These are phyloP conservation scores for Paraphaeosphaeria sporulosa DNA, from an alignment of 2,329 filamentous ascomycete species.

Conservation along the genomic window DNA sequence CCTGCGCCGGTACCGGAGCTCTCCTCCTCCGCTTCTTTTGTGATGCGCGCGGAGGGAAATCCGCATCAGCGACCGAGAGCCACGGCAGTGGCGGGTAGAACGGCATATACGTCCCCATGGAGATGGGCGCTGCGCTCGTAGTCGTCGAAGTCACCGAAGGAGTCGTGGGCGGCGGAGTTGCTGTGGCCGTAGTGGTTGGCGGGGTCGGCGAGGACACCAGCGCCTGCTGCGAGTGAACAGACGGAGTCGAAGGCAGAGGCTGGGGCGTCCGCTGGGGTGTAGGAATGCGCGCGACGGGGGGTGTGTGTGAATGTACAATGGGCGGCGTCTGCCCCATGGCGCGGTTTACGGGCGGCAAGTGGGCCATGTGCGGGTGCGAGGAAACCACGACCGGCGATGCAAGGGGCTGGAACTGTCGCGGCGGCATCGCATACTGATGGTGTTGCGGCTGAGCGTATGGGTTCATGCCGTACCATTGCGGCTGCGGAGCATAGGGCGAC, in stretches of 20 bases:
- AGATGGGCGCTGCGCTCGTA: conserved; percentile 24
- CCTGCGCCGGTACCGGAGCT: conserved; percentile 47
- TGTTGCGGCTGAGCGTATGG: conserved; percentile 50
- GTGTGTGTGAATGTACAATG: conserved; percentile 46
- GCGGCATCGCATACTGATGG: conserved; percentile 50
- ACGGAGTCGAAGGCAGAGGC: conserved; percentile 44
- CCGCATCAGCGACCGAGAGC: conserved; percentile 63
- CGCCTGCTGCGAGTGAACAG: conserved; percentile 45
- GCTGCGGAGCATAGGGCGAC: conserved; percentile 50
- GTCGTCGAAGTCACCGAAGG: conserved; percentile 32
- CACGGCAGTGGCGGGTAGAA: conserved; percentile 65
- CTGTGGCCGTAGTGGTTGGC: conserved; percentile 38
- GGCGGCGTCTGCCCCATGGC: conserved; percentile 47
- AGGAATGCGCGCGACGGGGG: conserved; percentile 40
- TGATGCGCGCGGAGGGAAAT: conserved; percentile 62
- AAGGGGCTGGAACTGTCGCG: conserved; percentile 48
- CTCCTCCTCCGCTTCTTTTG: conserved; percentile 55
- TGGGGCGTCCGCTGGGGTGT: conserved; percentile 44
- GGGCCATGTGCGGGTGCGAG: conserved; percentile 55
- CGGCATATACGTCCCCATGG: conserved; percentile 47
- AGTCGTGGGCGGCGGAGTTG: conserved; percentile 36
- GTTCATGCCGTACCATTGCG: conserved; percentile 44
- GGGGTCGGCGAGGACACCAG: conserved; percentile 43
- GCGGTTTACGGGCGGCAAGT: conserved; percentile 56
- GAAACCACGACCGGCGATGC: conserved; percentile 56